Base-by-base conservation (phyloP, 768 basidiomycete species). In the Tricholoma matsutake region DNA sequence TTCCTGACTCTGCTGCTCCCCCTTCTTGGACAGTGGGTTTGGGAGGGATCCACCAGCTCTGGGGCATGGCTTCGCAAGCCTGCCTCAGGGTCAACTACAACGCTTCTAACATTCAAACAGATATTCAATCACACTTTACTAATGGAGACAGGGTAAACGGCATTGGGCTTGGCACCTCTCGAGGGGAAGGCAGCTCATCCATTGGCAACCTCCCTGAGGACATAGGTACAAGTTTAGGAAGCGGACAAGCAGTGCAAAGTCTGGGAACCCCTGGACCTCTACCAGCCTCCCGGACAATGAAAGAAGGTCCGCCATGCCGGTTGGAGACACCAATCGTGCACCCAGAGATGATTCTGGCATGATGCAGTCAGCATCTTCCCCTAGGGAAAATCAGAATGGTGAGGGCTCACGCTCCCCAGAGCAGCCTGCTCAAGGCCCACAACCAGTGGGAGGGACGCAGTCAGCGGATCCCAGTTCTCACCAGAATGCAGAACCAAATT, bases 371-470 rank as follows among this genome's bases (percentile, higher is more conserved):
- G 56, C 9, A 43, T 47, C 16, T 41, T 4, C 3, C 9, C 18
- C 51, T 10, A 7, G 6, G 10, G 10, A 13, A 37, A 37, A 7
- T 18, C 32, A 32, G 9, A 43, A n/a, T 18, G 34, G 56, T 28
- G 57, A 47, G 29, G 43, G 43, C 20, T 52, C 20, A 13, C 4
- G 4, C 35, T 47, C 37, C 45, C 56, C 60, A 29, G 39, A 45
- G 60, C 60, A 61, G 60, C 53, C 49, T 20, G 56, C 60, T 43
- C 20, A 10, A 3, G 29, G 13, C 32, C 60, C 28, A 29, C 56
- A 18, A 49, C 43, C 49, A 2, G 25, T 20, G 11, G 60, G 31
- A 37, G 28, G 51, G 2, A 10, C 47, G 25, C 56, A 39, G 35
- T 61, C 60, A 28, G 56, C 41, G 32, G 8, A 31, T 9, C 54